phyloP scores from a whole-genome alignment of 192 early-diverging fungal genomes.

The Gonapodya sp. region DNA sequence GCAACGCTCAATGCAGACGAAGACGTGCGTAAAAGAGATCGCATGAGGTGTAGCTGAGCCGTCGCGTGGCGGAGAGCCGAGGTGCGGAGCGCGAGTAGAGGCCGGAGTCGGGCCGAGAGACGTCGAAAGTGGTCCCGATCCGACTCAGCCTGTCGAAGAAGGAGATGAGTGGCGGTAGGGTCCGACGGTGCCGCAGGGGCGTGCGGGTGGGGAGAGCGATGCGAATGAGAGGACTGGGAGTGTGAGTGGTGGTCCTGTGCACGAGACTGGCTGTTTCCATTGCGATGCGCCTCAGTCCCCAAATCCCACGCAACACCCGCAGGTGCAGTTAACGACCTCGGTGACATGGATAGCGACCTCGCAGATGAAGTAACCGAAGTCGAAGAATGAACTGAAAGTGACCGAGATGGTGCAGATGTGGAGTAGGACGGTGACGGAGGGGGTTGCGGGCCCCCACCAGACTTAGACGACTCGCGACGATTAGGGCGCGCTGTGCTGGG shows the following conservation, averaged over 20 bases:
- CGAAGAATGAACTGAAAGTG: too few species aligned
- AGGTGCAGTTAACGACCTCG: too few species aligned
- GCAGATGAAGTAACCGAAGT: too few species aligned
- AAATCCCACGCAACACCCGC: too few species aligned
- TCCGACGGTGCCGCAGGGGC: background rate
- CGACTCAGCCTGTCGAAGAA: background rate
- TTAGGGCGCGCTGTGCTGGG: too few species aligned
- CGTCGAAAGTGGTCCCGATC: background rate
- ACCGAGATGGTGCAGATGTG: too few species aligned
- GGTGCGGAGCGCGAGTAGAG: background rate
- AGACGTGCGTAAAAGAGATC: background rate
- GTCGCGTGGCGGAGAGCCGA: background rate
- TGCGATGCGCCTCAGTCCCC: too few species aligned
- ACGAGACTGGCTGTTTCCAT: too few species aligned
- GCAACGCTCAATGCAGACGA: background rate
- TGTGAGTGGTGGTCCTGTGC: background rate
- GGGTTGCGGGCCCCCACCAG: too few species aligned
- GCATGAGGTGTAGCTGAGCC: background rate
- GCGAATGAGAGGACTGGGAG: background rate
- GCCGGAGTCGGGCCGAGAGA: background rate
- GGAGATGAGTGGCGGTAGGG: background rate
- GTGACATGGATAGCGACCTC: too few species aligned
- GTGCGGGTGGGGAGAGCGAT: background rate
- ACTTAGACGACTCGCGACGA: too few species aligned
- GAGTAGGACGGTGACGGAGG: too few species aligned